A percentile compares a stretch with the other conserved stretches of the same genome.
These are phyloP conservation scores for Cyberlindnera japonica DNA, from an alignment of 805 yeast species.

Conservation along the genomic window DNA sequence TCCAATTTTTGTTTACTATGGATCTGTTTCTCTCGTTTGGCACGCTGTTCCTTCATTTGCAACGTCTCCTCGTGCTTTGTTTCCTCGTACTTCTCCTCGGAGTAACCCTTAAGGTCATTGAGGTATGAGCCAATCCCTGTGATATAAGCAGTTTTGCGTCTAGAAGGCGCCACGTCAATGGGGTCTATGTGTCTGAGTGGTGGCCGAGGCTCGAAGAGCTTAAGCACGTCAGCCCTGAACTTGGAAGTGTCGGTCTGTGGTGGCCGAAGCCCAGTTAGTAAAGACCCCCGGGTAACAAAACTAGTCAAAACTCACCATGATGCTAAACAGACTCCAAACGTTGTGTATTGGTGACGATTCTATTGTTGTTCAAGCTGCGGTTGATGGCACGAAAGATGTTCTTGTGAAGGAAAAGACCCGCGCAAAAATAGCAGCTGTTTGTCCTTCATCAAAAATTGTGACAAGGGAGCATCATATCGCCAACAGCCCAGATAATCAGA, in stretches of 20 bases:
- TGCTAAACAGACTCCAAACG: no score
- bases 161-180: slow-evolving; percentile 17
- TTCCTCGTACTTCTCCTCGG: slow-evolving; percentile 16
- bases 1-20: slow-evolving; percentile 31
- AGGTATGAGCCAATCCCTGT: slow-evolving; percentile 22
- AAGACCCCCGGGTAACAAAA: no score
- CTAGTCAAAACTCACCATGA: not conserved
- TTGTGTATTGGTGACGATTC: not conserved
- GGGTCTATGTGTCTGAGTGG: slow-evolving; percentile 22
- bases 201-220: slow-evolving; percentile 34
- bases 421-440: slow-evolving; percentile 1
- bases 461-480: no score
- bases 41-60: slow-evolving; percentile 28
- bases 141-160: slow-evolving; percentile 20
- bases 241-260: slow-evolving; percentile 32
- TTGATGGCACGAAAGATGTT: not conserved
- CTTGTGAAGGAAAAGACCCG: not conserved
- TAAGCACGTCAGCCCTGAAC: slow-evolving; percentile 37
- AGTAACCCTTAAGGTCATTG: slow-evolving; percentile 27
- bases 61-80: slow-evolving; percentile 29
- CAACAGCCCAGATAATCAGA: not conserved
- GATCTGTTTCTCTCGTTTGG: slow-evolving; percentile 25
- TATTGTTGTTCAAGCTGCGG: not conserved
- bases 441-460: no score
- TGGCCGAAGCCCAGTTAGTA: not conserved